Evolutionary conservation across 2,329 filamentous ascomycete genomes (phyloP).

Genomic region (Claviceps digitariae): DNA sequence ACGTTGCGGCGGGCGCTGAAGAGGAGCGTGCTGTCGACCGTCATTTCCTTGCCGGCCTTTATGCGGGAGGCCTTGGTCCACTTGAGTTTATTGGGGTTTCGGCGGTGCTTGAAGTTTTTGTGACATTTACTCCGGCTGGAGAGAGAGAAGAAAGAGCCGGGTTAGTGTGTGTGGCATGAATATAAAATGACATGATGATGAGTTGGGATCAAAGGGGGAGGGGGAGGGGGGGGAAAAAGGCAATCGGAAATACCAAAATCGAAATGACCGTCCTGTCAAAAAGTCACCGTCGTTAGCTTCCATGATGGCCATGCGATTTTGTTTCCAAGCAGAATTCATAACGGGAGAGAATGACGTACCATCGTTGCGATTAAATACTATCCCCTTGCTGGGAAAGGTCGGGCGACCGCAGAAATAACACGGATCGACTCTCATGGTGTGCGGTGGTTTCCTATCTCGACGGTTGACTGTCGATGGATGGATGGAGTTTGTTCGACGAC

Average conservation of each 20-base stretch:
- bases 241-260: slow-evolving; percentile 34
- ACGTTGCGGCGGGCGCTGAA: slow-evolving; percentile 90
- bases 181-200: too few relatives aligned
- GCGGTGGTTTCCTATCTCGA: not conserved
- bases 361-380: slow-evolving; percentile 37
- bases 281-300: not conserved
- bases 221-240: not conserved
- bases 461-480: not conserved
- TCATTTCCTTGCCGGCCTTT: slow-evolving; percentile 68
- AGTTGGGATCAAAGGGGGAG: too few relatives aligned
- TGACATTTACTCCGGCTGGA: slow-evolving; percentile 34
- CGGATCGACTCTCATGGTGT: slow-evolving; percentile 25
- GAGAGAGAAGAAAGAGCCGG: too few relatives aligned
- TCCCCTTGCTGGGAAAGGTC: slow-evolving; percentile 42
- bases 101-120: slow-evolving; percentile 89
- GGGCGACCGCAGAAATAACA: slow-evolving; percentile 35
- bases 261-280: slow-evolving; percentile 31
- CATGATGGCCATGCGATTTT: not conserved
- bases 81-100: slow-evolving; percentile 90
- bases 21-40: slow-evolving; percentile 84
- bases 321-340: not conserved
- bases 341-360: slow-evolving; percentile 14
- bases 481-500: not conserved
- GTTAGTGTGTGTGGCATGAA: too few relatives aligned
- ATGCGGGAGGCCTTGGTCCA: slow-evolving; percentile 94